A percentile compares a stretch with the other conserved stretches of the same genome.
Evolutionary conservation across 2,329 filamentous ascomycete genomes (phyloP).

Genomic region (Emmonsia crescens): DNA sequence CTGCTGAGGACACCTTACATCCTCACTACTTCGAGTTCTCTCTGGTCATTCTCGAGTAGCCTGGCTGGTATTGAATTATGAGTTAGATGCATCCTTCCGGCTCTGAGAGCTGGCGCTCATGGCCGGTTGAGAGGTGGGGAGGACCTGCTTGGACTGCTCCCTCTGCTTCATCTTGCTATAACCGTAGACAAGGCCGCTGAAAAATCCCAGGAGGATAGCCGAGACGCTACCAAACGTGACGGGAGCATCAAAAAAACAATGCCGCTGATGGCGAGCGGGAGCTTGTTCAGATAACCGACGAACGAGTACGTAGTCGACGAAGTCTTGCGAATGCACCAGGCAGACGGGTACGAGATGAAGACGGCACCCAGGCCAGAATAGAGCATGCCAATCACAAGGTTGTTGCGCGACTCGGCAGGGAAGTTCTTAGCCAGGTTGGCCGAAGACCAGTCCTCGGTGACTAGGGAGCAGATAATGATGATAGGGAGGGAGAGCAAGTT

Average conservation of each 20-base stretch:
- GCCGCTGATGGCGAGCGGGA: conserved; percentile 85
- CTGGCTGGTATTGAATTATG: no score
- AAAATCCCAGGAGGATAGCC: conserved; percentile 81
- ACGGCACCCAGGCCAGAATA: conserved; percentile 88
- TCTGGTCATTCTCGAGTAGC: no score
- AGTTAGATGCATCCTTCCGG: no score
- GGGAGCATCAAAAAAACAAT: conserved; percentile 92
- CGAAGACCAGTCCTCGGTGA: conserved; percentile 85
- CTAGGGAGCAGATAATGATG: conserved; percentile 66
- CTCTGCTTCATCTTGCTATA: conserved; percentile 76
- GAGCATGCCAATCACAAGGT: conserved; percentile 76
- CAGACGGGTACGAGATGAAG: conserved; percentile 99
- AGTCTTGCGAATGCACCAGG: conserved; percentile 96
- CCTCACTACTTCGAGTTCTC: no score
- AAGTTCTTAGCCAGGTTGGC: conserved; percentile 81
- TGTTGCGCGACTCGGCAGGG: conserved; percentile 64
- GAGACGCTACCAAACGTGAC: conserved; percentile 86
- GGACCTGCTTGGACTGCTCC: no score
- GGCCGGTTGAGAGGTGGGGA: no score
- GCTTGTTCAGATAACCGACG: conserved; percentile 96
- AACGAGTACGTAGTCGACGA: conserved; percentile 97
- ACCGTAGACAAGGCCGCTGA: conserved; percentile 88
- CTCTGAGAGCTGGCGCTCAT: no score
- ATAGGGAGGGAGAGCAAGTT: conserved; percentile 94
- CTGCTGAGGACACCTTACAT: no score